Evolutionary conservation across 257 asterid genomes (phyloP), one percentile per base, ranked within the genome.

Genomic region (Jacaranda mimosifolia): DNA sequence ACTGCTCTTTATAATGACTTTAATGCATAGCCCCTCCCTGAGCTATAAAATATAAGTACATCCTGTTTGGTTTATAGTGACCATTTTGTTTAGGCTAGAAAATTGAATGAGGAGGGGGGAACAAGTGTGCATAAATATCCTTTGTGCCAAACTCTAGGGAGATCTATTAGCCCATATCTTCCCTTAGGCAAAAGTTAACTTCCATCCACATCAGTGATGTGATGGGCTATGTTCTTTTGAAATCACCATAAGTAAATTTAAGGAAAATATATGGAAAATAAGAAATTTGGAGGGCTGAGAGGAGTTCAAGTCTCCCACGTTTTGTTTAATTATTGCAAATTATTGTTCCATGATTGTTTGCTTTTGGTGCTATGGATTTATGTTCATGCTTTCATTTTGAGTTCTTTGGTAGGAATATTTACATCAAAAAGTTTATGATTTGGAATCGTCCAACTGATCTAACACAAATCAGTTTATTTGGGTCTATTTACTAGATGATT

Each of bases 261-360:
- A n/a, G 17, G 35, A 43, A 7, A 4, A 4, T 63, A 15, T 7
- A 3, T 10, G 3, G 10, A 14, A 3, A 51, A 73, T 0, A 10
- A 36, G 36, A 68, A 51, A 7, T 4, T 12, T 19, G 67, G 68
- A 55, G 72, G 72, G 43, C 4, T 46, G 11, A 49, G 63, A 67
- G 51, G 77, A 83, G 67, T 77, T 60, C 78, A 21, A 74, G 19
- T 58, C 5, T 57, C 32, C 48, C 62, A 82, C 83, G 75, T 63
- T 60, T 18, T 60, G 57, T 10, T 15, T 35, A 62, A 63, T 55
- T 51, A 60, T 51, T 63, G 58, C 3, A 8, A 62, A 0, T 21
- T 0, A 19, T 21, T 19, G 26, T 63, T 11, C 52, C 42, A 10
- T 60, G 17, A 5, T 12, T 14, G 9, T 36, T 7, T 26, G 32